A percentile compares a stretch with the other conserved stretches of the same genome.
Evolutionary conservation across 2,329 filamentous ascomycete species (phyloP).

Genomic region (Aquanectria penicillioides): DNA sequence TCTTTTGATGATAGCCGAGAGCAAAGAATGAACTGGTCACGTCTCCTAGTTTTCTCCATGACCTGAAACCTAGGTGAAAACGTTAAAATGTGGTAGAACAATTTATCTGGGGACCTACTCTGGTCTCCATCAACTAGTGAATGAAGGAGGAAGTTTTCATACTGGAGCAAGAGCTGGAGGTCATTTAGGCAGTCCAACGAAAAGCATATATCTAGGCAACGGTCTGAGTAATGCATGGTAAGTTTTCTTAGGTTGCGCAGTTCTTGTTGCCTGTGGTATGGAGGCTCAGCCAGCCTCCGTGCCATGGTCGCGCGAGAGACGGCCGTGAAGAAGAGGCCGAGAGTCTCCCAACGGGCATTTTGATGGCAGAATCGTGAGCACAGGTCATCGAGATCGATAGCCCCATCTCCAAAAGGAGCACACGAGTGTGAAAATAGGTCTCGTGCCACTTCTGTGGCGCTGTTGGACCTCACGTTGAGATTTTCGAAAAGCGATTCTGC

Average conservation of each 20-base stretch:
- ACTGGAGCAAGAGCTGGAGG: slow-evolving; percentile 55
- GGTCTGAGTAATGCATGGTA: slow-evolving; percentile 33
- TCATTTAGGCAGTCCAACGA: slow-evolving; percentile 51
- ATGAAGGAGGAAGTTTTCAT: slow-evolving; percentile 58
- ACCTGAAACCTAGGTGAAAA: slow-evolving; percentile 53
- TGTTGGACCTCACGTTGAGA: background rate
- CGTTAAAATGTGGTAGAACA: background rate
- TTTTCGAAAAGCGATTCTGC: background rate
- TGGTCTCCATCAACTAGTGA: slow-evolving; percentile 55
- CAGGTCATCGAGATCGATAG: slow-evolving; percentile 19
- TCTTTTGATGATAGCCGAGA: slow-evolving; percentile 57
- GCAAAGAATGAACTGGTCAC: slow-evolving; percentile 57
- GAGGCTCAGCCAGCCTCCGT: slow-evolving; percentile 7
- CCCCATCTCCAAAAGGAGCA: slow-evolving; percentile 8
- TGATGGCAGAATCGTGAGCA: slow-evolving; percentile 25
- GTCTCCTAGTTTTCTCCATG: slow-evolving; percentile 58
- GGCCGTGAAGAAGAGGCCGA: slow-evolving; percentile 38
- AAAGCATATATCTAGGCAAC: slow-evolving; percentile 37
- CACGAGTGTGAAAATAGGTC: slow-evolving; percentile 21
- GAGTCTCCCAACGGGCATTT: slow-evolving; percentile 37
- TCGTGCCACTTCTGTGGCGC: slow-evolving; percentile 7
- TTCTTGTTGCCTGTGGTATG: slow-evolving; percentile 26
- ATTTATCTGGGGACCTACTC: slow-evolving; percentile 42
- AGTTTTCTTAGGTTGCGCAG: slow-evolving; percentile 26
- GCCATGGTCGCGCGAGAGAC: slow-evolving; percentile 37